Evolutionary conservation across 2,329 filamentous ascomycete genomes (phyloP).

Genomic region (Aspergillus versicolor): DNA sequence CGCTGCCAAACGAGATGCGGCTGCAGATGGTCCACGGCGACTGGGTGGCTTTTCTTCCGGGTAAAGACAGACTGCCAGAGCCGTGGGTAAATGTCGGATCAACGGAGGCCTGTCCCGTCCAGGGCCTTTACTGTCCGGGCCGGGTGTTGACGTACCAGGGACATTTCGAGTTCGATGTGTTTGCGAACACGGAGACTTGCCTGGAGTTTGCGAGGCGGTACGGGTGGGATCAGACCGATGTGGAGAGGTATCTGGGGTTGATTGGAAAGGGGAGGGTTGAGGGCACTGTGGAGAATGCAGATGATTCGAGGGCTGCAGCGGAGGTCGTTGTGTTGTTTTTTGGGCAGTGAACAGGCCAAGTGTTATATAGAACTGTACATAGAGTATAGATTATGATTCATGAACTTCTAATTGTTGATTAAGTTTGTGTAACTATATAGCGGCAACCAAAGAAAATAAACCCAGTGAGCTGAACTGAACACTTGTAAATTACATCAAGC

Average conservation of each 20-base stretch:
- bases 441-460: too few species aligned
- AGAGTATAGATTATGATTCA: not conserved
- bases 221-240: constrained; percentile 21
- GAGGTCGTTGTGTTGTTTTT: constrained; percentile 33
- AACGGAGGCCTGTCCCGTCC: constrained; percentile 20
- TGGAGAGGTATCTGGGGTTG: constrained; percentile 19
- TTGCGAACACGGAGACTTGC: constrained; percentile 21
- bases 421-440: not conserved
- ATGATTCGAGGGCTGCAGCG: constrained; percentile 34
- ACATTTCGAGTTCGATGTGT: constrained; percentile 28
- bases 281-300: constrained; percentile 21
- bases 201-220: constrained; percentile 19
- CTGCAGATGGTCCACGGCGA: constrained; percentile 38
- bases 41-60: constrained; percentile 18
- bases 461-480: too few species aligned
- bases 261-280: constrained; percentile 22
- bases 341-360: not conserved
- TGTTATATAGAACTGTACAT: not conserved
- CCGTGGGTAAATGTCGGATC: constrained; percentile 25
- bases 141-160: constrained; percentile 27
- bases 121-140: constrained; percentile 22
- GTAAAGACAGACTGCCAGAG: constrained; percentile 6
- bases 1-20: constrained; percentile 15
- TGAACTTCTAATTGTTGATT: not conserved
- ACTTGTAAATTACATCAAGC: too few species aligned